Evolutionary conservation across 345 rosid genomes (phyloP).

Genomic region (Gossypium rotundifolium): DNA sequence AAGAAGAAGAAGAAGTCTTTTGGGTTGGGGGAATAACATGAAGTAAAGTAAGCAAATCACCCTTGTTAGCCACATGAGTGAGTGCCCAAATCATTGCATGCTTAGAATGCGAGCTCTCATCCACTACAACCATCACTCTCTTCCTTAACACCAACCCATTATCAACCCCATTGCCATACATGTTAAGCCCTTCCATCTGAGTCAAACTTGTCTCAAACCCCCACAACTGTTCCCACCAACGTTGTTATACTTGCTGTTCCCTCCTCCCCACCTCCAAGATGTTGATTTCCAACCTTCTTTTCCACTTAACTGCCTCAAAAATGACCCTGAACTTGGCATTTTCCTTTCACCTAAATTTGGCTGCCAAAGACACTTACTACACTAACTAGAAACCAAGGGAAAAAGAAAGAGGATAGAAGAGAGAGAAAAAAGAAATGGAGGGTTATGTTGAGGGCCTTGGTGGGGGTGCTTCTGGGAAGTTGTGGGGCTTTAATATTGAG

Average conservation of each 20-base stretch:
- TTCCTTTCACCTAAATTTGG: not conserved
- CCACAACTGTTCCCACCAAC: not conserved
- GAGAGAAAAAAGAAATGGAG: not conserved
- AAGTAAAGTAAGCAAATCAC: slow-evolving; percentile 64
- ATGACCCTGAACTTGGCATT: slow-evolving; percentile 41
- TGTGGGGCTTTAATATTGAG: slow-evolving; percentile 8
- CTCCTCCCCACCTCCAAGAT: slow-evolving; percentile 48
- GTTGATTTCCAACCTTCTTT: slow-evolving; percentile 53
- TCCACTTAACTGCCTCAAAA: slow-evolving; percentile 54
- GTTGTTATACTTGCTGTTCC: too few relatives aligned
- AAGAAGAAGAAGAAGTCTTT: slow-evolving; percentile 20
- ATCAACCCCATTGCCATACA: slow-evolving; percentile 19
- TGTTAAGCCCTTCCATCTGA: slow-evolving; percentile 51
- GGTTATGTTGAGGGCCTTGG: not conserved
- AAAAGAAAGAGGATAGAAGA: not conserved
- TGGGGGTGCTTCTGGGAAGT: not conserved
- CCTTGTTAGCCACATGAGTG: slow-evolving; percentile 82
- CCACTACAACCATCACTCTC: slow-evolving; percentile 90
- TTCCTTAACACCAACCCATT: slow-evolving; percentile 50
- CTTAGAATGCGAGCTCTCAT: slow-evolving; percentile 59
- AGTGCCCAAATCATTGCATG: slow-evolving; percentile 99
- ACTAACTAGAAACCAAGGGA: not conserved
- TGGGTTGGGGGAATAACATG: slow-evolving; percentile 43
- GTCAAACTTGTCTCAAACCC: slow-evolving; percentile 17
- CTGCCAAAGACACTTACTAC: not conserved